Evolutionary conservation across 2,329 filamentous ascomycete genomes (phyloP).

Genomic region (Paramyrothecium roridum): DNA sequence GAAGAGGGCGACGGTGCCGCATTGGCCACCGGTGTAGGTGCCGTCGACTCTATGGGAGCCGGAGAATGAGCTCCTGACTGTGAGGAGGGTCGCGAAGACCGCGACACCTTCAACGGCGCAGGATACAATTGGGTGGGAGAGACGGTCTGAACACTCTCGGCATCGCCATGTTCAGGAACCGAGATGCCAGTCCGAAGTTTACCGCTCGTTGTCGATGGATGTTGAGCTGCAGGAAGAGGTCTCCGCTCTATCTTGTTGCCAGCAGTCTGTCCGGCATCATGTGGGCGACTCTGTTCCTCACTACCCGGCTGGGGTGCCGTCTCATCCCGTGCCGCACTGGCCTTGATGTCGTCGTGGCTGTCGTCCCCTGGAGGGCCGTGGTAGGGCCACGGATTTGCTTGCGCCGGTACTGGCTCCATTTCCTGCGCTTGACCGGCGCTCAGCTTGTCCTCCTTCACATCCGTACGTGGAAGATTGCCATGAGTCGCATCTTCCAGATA

Average conservation of each 20-base stretch:
- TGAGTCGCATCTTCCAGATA: conserved; percentile 17
- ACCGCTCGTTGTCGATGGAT: no score
- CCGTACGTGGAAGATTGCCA: background rate
- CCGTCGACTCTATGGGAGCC: conserved; percentile 22
- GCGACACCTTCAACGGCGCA: conserved; percentile 21
- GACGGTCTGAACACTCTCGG: no score
- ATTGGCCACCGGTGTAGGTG: conserved; percentile 14
- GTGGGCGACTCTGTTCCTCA: background rate
- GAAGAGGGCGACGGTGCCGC: conserved; percentile 1
- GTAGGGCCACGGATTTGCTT: conserved; percentile 30
- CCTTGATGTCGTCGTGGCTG: background rate
- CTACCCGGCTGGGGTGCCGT: background rate
- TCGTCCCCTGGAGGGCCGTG: conserved; percentile 17
- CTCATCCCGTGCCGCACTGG: background rate
- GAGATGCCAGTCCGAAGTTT: no score
- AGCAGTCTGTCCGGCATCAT: background rate
- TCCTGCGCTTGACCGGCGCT: background rate
- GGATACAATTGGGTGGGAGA: conserved; percentile 4
- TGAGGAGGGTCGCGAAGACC: conserved; percentile 15
- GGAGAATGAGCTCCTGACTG: conserved; percentile 4
- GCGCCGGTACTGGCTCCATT: conserved; percentile 3
- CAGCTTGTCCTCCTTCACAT: conserved; percentile 4
- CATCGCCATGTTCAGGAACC: no score
- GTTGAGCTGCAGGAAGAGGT: background rate
- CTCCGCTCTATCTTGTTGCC: background rate